These are phyloP conservation scores for Fragosphaeria purpurea DNA, from an alignment of 2,329 filamentous ascomycete genomes.

Conservation along the genomic window DNA sequence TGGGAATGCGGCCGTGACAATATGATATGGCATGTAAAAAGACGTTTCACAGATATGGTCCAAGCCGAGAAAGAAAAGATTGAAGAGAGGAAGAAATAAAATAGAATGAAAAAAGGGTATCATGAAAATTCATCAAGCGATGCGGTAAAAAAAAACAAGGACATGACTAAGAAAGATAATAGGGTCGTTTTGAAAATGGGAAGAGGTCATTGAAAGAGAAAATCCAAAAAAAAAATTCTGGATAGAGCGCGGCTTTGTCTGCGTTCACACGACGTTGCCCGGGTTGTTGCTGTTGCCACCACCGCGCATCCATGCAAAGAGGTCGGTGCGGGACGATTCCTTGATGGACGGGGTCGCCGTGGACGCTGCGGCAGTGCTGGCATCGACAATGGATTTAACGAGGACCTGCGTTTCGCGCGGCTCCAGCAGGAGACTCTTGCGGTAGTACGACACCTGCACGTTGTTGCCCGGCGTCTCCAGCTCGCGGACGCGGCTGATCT, in stretches of 20 bases:
- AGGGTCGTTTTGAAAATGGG: neutral
- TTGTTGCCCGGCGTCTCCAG: slow-evolving; percentile 37
- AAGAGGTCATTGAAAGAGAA: neutral
- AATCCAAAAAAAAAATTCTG: neutral
- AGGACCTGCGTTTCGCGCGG: slow-evolving; percentile 48
- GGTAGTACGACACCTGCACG: slow-evolving; percentile 58
- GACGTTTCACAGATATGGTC: slow-evolving; percentile 1
- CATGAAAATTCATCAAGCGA: slow-evolving; percentile 1
- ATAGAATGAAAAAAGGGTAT: neutral
- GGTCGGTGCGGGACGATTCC: slow-evolving; percentile 9
- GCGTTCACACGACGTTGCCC: neutral
- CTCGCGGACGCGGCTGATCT: slow-evolving; percentile 67
- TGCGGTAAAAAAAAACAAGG: slow-evolving; percentile 1
- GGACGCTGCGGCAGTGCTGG: slow-evolving; percentile 6
- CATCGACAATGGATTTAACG: slow-evolving; percentile 20
- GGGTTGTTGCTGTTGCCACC: slow-evolving; percentile 1
- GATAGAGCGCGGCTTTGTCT: too few relatives aligned
- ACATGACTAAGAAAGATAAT: neutral
- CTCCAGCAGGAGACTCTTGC: slow-evolving; percentile 75
- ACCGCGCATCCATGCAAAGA: slow-evolving; percentile 14
- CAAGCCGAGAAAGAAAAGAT: neutral
- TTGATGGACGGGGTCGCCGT: slow-evolving; percentile 1
- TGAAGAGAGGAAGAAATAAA: slow-evolving; percentile 1
- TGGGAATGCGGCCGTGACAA: slow-evolving; percentile 4
- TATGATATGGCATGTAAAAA: slow-evolving; percentile 1